A percentile compares a stretch with the other conserved stretches of the same genome.
Conservation (phyloP, 768 basidiomycete genomes). For the Coprinellus micaceus region DNA sequence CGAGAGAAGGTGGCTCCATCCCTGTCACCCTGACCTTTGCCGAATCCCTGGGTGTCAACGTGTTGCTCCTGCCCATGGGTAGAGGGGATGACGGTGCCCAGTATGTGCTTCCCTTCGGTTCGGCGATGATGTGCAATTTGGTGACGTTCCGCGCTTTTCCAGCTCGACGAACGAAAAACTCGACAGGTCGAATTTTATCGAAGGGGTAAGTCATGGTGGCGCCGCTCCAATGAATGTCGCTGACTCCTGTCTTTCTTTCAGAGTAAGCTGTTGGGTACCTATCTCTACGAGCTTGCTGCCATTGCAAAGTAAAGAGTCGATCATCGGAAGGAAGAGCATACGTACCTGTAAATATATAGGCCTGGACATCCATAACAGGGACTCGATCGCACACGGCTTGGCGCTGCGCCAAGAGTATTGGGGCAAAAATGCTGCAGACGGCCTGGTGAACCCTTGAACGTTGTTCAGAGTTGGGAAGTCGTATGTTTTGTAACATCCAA, state of each 20-base stretch:
- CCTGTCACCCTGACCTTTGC: constrained; percentile 66
- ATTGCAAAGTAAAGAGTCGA: constrained; percentile 14
- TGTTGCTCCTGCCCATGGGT: constrained; percentile 88
- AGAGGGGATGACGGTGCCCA: constrained; percentile 93
- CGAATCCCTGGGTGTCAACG: constrained; percentile 81
- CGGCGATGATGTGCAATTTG: background rate
- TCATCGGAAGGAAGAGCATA: background rate
- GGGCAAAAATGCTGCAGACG: background rate
- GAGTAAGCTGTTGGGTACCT: constrained; percentile 76
- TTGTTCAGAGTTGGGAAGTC: background rate
- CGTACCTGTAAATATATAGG: background rate
- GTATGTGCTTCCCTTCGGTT: constrained; percentile 40
- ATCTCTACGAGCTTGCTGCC: constrained; percentile 69
- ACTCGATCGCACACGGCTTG: too few relatives aligned
- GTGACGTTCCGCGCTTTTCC: background rate
- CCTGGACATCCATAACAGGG: too few relatives aligned
- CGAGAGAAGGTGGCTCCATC: constrained; percentile 91
- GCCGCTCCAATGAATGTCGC: background rate
- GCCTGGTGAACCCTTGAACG: background rate
- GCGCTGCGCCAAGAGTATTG: too few relatives aligned
- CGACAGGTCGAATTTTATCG: constrained; percentile 83
- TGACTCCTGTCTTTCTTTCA: constrained; percentile 19
- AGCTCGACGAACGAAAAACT: constrained; percentile 96
- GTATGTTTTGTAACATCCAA: background rate
- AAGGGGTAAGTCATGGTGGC: constrained; percentile 53